Percentiles rank a stretch among this genome's conserved stretches.
Conservation (phyloP, 1,139 yeast genomes). For the Zygosaccharomyces pseudobailii region DNA sequence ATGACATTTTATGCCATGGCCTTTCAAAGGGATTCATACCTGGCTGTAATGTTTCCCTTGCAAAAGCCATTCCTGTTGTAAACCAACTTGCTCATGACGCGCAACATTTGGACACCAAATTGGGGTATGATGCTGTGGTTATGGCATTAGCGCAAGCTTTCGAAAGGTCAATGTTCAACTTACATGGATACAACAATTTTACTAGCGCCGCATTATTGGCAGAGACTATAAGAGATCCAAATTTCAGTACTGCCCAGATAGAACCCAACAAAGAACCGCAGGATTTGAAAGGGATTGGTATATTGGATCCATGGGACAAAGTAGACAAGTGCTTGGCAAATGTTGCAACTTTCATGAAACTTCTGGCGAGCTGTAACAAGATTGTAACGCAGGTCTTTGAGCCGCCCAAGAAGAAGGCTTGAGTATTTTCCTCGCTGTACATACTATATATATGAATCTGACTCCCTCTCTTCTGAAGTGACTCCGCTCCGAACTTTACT, state of each 20-base stretch:
- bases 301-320: conserved; percentile 28
- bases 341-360: conserved; percentile 17
- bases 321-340: conserved; percentile 18
- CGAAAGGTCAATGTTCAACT: conserved; percentile 17
- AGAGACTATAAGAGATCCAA: conserved; percentile 13
- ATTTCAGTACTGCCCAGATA: conserved; percentile 16
- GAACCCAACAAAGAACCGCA: conserved; percentile 5
- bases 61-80: conserved; percentile 20
- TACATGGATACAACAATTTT: conserved; percentile 15
- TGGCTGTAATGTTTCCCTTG: conserved; percentile 22
- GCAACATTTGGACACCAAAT: conserved; percentile 4
- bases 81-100: not conserved
- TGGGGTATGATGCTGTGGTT: conserved; percentile 18
- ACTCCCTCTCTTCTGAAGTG: not conserved
- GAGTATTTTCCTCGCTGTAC: not conserved
- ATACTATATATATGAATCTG: not conserved
- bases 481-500: not conserved
- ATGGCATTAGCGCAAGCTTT: conserved; percentile 17
- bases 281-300: conserved; percentile 14
- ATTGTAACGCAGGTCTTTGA: conserved; percentile 24
- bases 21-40: conserved; percentile 29
- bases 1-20: conserved; percentile 27
- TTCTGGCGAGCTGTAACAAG: conserved; percentile 22
- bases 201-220: conserved; percentile 15
- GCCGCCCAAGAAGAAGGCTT: conserved; percentile 17